Evolutionary conservation across 1,139 yeast species (phyloP).

Genomic region (Kurtzmaniella quercitrusa): DNA sequence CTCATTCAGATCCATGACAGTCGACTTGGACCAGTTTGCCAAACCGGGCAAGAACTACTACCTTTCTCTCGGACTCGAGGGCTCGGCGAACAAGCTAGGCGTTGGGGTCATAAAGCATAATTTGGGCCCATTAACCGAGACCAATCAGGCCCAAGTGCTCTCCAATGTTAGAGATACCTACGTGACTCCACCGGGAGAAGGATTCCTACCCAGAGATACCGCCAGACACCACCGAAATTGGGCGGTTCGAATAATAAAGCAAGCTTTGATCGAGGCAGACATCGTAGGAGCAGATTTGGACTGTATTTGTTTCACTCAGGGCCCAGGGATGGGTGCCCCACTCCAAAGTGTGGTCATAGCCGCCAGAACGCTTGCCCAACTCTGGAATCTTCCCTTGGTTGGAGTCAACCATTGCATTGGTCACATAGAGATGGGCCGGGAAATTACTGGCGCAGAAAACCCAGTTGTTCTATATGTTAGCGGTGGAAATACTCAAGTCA

Average conservation of each 20-base stretch:
- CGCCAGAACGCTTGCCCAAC: constrained; percentile 77
- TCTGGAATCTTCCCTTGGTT: constrained; percentile 81
- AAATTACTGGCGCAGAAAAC: constrained; percentile 89
- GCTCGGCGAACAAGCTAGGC: constrained; percentile 94
- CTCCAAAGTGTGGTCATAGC: constrained; percentile 89
- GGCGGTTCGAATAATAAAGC: constrained; percentile 77
- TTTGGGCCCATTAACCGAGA: constrained; percentile 43
- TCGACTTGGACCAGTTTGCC: constrained; percentile 35
- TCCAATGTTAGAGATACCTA: constrained; percentile 93
- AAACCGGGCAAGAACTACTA: constrained; percentile 48
- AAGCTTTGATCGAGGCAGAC: constrained; percentile 61
- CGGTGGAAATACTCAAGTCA: constrained; percentile 98
- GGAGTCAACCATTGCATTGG: constrained; percentile 98
- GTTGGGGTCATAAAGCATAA: constrained; percentile 84
- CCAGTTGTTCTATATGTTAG: constrained; percentile 96
- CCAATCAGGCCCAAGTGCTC: constrained; percentile 68
- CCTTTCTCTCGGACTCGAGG: constrained; percentile 87
- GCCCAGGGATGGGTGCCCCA: constrained; percentile 99
- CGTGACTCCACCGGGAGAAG: constrained; percentile 96
- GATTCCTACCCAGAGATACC: constrained; percentile 91
- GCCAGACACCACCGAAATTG: constrained; percentile 95
- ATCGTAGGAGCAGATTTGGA: constrained; percentile 63
- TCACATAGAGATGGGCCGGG: constrained; percentile 98
- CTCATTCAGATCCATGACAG: constrained; percentile 13
- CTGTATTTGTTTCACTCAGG: constrained; percentile 93